Base-by-base conservation (phyloP, 169 alveolate genomes). In the Amoebophrya sp. region DNA sequence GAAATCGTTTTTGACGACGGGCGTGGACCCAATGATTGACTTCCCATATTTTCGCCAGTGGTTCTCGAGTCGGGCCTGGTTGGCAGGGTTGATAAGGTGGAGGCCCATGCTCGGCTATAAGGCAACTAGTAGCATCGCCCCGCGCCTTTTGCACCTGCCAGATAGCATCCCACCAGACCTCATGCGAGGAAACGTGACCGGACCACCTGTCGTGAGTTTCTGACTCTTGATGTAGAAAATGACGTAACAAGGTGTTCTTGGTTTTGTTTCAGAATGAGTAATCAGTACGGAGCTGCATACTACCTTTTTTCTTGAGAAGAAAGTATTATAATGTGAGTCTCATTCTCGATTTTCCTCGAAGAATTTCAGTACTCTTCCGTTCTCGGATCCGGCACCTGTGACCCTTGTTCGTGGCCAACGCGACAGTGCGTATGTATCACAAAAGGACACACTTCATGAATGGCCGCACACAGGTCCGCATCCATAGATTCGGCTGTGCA, bases 41-140 rank as follows among this genome's bases (percentile, higher is more conserved):
- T 6, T 65, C 89, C 89, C 89, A 65, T 6, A 65, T 65, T 10
- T 65, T 6, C 89, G 89, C 89, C 33, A 65, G 38, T 6, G 89
- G 89, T 36, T 65, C 89, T 10, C 26, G 2, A 6, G 65, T 18
- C 65, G 39, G 10, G 26, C 34, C 38, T 18, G 89, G 89, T 10
- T 14, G 89, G 38, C 38, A 14, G 26, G 26, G 3, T 36, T 65
- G 89, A 36, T 65, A 65, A 6, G 18, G 18, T 26, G 89, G 89
- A n/a, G 89, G 89, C 89, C 89, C 89, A 36, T 65, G 89, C 89
- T 65, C 89, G 39, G 89, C 89, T n/a, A 65, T 65, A n/a, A 65
- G 18, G 38, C 38, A 26, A 18, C 39, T 14, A 10, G n/a, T 26
- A 6, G 2, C 26, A 10, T 65, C 38, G 38, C 89, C 89, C 39